Conservation (phyloP, 257 asterid genomes). For the Przewalskia tangutica region DNA sequence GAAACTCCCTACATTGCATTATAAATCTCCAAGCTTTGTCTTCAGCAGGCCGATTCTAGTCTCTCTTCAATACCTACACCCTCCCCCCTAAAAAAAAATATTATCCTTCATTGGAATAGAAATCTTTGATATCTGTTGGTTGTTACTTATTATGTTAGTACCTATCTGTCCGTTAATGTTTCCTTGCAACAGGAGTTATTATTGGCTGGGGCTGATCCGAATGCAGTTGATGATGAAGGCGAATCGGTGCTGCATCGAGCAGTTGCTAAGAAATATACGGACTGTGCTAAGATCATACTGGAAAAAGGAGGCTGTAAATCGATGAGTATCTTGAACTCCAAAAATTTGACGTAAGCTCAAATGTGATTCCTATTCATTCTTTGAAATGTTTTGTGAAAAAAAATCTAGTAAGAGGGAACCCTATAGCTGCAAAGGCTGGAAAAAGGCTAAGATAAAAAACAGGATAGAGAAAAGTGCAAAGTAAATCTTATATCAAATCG, state of each 20-base stretch:
- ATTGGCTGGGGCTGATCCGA: constrained; percentile 96
- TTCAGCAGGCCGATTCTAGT: background rate
- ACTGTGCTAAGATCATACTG: constrained; percentile 81
- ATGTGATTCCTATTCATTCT: background rate
- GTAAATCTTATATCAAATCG: background rate
- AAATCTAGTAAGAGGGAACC: background rate
- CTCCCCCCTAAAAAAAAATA: background rate
- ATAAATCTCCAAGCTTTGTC: background rate
- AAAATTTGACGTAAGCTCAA: constrained; percentile 66
- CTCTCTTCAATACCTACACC: background rate
- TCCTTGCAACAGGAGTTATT: constrained; percentile 59
- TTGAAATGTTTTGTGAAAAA: background rate
- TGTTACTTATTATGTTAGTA: background rate
- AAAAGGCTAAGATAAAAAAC: background rate
- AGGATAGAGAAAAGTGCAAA: background rate
- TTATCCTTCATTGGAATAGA: background rate
- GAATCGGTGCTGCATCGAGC: constrained; percentile 99
- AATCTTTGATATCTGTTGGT: background rate
- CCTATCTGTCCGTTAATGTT: constrained; percentile 6
- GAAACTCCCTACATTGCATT: background rate
- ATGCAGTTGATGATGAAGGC: constrained; percentile 95
- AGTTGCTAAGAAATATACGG: constrained; percentile 83
- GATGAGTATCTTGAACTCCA: constrained; percentile 78
- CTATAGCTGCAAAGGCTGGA: background rate
- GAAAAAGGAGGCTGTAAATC: constrained; percentile 97